These are phyloP conservation scores for Myriosclerotinia scirpicola DNA, from an alignment of 2,329 filamentous ascomycete genomes.

Conservation along the genomic window DNA sequence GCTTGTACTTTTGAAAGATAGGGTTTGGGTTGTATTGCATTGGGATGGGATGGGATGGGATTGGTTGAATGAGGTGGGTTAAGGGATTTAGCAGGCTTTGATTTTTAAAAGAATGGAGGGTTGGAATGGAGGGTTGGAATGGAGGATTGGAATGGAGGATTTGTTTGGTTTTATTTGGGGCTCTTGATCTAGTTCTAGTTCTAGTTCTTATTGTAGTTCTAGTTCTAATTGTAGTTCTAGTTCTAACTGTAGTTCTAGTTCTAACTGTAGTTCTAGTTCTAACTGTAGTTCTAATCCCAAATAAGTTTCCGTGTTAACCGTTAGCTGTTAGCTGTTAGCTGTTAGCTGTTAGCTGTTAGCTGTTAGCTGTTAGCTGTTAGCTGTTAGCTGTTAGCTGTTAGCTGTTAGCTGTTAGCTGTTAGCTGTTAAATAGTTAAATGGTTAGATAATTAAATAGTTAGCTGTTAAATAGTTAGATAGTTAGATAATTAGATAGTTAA, in stretches of 20 bases:
- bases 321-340: too few relatives aligned
- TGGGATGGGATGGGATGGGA: not conserved
- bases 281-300: not conserved
- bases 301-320: not conserved
- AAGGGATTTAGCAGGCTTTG: not conserved
- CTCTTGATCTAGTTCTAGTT: not conserved
- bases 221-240: not conserved
- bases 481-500: too few relatives aligned
- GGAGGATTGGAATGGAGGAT: not conserved
- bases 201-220: not conserved
- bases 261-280: too few relatives aligned
- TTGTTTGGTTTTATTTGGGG: not conserved
- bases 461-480: too few relatives aligned
- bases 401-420: too few relatives aligned
- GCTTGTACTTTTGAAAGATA: not conserved
- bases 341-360: too few relatives aligned
- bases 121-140: not conserved
- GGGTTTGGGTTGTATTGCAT: not conserved
- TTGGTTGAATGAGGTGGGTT: not conserved
- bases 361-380: too few relatives aligned
- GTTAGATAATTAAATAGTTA: too few relatives aligned
- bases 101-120: not conserved
- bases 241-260: too few relatives aligned
- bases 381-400: too few relatives aligned
- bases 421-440: too few relatives aligned